Base-by-base conservation (phyloP, 2,329 filamentous ascomycete genomes). In the Drechmeria coniospora region DNA sequence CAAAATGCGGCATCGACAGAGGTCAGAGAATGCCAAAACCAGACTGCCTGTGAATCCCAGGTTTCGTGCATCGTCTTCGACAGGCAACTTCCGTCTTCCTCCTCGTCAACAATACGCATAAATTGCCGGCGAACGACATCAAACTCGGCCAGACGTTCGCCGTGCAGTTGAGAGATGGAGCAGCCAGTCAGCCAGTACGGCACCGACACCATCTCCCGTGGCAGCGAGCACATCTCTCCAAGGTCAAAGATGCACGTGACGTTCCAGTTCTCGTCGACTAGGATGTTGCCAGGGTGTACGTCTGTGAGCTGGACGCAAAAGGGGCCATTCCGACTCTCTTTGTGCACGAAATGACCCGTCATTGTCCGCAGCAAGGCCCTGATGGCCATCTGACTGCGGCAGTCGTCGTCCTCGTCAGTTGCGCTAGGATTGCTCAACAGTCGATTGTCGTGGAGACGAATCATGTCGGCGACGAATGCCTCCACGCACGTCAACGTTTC, bases 241-340 rank as follows among this genome's bases (percentile, higher is more conserved):
- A 45, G 39, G 31, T 53, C 47, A n/a, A 51, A 42, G 3, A 51
- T 23, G 29, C 37, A 37, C 9, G 39, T 47, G 25, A 52, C 37
- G 28, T 52, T 49, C 45, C 45, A 48, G 21, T 49, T 25, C 25
- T 44, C 30, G 28, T 53, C 47, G 15, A 51, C 42, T 22, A 51
- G 39, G 22, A 53, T 43, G 27, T 53, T 51, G 22, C 41, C 43
- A 19, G 26, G 32, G 36, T 50, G 41, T 14, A 51, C 29, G 31
- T 53, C 45, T 13, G 44, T 48, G 26, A 51, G 27, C 20, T 38
- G 33, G n/a, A 49, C 36, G 28, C 30, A 13, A 32, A 43, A 49
- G 4, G 45, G 45, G 7, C 45, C 44, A 21, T 48, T 23, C 15
- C 34, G 32, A 20, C 15, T 20, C 6, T 27, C 30, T 12, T n/a